Conservation (phyloP, 306 rosid genomes). For the Vicia faba region DNA sequence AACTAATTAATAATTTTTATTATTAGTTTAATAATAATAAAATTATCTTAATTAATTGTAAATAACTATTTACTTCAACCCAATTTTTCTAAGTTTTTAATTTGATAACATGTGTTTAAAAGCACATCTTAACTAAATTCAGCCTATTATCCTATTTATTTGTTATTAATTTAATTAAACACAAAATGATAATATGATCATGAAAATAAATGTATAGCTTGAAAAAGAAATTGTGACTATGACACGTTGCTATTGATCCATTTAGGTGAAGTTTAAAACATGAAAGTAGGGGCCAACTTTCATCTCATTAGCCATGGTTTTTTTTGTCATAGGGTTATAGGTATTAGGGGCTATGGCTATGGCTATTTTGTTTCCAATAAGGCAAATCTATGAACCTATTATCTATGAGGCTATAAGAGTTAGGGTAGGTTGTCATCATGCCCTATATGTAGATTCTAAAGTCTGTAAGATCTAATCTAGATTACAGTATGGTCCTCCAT, state of each 20-base stretch:
- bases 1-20: no score
- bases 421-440: slow-evolving; percentile 45
- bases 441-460: slow-evolving; percentile 30
- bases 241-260: not conserved
- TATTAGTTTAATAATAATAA: no score
- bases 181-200: no score
- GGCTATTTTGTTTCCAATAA: slow-evolving; percentile 22
- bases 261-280: not conserved
- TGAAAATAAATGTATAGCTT: no score
- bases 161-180: no score
- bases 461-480: slow-evolving; percentile 9
- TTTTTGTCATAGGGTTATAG: not conserved
- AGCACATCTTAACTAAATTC: no score
- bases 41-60: no score
- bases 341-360: slow-evolving; percentile 29
- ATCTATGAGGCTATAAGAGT: slow-evolving; percentile 35
- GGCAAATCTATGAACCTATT: slow-evolving; percentile 32
- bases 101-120: no score
- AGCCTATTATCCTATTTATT: no score
- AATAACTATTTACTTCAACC: no score
- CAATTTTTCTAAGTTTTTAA: no score
- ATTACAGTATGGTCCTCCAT: slow-evolving; percentile 12
- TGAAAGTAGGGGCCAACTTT: slow-evolving; percentile 24
- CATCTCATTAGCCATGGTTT: not conserved
- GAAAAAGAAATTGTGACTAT: no score